phyloP scores from a whole-genome alignment of 768 basidiomycete genomes.

The Pulveroboletus ravenelii region DNA sequence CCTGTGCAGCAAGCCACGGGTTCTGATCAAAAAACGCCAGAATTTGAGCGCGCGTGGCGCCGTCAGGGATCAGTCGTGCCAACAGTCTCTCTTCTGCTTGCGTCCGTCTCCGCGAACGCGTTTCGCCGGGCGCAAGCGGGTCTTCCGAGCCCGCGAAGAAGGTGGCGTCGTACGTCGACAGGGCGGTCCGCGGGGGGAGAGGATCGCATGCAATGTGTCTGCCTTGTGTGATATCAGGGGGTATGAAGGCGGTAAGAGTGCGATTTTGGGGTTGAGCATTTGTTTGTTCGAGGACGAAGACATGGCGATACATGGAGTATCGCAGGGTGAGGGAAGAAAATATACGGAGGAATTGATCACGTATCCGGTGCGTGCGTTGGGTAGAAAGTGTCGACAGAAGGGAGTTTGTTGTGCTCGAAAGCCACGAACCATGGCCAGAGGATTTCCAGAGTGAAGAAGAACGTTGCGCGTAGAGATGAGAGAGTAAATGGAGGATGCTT shows the following conservation, averaged over 20 bases:
- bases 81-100: slow-evolving; percentile 48
- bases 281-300: slow-evolving; percentile 65
- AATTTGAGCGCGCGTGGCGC: slow-evolving; percentile 51
- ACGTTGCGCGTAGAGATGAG: slow-evolving; percentile 83
- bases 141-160: slow-evolving; percentile 73
- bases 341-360: slow-evolving; percentile 29
- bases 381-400: slow-evolving; percentile 32
- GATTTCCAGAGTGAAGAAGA: slow-evolving; percentile 82
- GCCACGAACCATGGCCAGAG: slow-evolving; percentile 58
- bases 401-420: slow-evolving; percentile 49
- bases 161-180: slow-evolving; percentile 60
- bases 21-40: slow-evolving; percentile 58
- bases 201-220: slow-evolving; percentile 80
- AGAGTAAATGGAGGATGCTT: slow-evolving; percentile 68
- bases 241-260: slow-evolving; percentile 67
- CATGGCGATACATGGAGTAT: slow-evolving; percentile 65
- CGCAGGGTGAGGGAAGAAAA: slow-evolving; percentile 41
- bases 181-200: slow-evolving; percentile 62
- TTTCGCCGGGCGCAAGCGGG: slow-evolving; percentile 27
- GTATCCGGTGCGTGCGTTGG: slow-evolving; percentile 28
- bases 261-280: slow-evolving; percentile 38
- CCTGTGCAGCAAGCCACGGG: slow-evolving; percentile 48
- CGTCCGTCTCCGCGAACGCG: slow-evolving; percentile 36
- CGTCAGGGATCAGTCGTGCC: slow-evolving; percentile 55
- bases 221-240: slow-evolving; percentile 45